Evolutionary conservation across 2,329 filamentous ascomycete genomes (phyloP).

Genomic region (Talaromyces sp.): DNA sequence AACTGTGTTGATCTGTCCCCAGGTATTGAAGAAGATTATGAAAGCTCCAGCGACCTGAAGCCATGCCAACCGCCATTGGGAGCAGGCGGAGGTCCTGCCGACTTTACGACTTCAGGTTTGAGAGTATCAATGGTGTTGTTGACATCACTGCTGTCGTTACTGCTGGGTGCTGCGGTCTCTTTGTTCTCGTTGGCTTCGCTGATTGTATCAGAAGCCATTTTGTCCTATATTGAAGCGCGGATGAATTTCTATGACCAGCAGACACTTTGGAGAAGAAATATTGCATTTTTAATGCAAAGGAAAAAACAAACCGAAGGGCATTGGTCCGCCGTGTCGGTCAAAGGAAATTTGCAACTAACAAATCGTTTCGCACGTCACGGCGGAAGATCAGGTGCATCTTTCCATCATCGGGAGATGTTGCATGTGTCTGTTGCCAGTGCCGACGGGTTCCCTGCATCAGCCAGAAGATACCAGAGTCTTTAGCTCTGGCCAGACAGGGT

Average conservation of each 20-base stretch:
- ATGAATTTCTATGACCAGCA: not conserved
- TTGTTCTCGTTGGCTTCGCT: not conserved
- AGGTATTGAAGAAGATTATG: slow-evolving; percentile 26
- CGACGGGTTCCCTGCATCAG: slow-evolving; percentile 21
- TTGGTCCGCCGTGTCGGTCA: slow-evolving; percentile 4
- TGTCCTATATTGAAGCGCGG: not conserved
- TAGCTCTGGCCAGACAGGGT: slow-evolving; percentile 12
- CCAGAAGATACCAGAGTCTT: slow-evolving; percentile 22
- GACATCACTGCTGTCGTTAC: not conserved
- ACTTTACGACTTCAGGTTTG: not conserved
- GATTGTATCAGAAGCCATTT: not conserved
- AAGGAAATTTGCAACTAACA: not conserved
- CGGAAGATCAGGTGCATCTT: slow-evolving; percentile 10
- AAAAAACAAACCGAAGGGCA: not conserved
- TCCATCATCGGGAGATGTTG: not conserved
- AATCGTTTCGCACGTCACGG: slow-evolving; percentile 3
- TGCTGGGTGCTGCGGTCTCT: not conserved
- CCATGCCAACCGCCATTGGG: slow-evolving; percentile 33
- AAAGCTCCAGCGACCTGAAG: slow-evolving; percentile 27
- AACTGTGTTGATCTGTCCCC: slow-evolving; percentile 43
- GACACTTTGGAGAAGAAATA: not conserved
- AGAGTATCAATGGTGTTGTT: not conserved
- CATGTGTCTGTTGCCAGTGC: slow-evolving; percentile 23
- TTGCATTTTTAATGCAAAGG: not conserved
- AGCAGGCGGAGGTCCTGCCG: slow-evolving; percentile 17